These are phyloP conservation scores for Microstegium vimineum DNA, from an alignment of 176 grass and related monocot genomes.

Conservation along the genomic window DNA sequence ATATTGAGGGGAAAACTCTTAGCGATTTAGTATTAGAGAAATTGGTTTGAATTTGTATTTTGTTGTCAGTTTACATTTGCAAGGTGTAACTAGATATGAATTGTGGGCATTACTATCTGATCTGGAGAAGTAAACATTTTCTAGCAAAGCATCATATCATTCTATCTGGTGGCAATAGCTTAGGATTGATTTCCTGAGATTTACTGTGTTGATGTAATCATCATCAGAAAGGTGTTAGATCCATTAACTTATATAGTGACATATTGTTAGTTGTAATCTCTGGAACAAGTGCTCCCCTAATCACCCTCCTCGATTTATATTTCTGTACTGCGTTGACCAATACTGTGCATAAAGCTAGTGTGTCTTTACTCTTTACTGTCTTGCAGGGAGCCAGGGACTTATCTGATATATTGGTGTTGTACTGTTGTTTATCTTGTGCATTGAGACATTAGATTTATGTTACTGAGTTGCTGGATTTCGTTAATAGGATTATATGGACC, in stretches of 20 bases:
- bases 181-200: background rate
- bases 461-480: background rate
- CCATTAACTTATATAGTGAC: background rate
- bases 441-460: background rate
- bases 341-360: background rate
- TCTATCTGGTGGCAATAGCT: background rate
- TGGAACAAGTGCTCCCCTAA: background rate
- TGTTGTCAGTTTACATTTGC: background rate
- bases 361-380: no score
- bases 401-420: background rate
- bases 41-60: background rate
- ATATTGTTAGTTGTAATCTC: background rate
- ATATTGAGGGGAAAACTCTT: background rate
- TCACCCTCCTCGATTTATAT: background rate
- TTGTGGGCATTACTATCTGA: background rate
- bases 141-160: background rate
- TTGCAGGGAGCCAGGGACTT: background rate
- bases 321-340: background rate
- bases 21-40: background rate
- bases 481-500: background rate
- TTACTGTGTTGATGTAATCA: background rate
- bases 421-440: background rate
- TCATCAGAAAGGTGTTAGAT: background rate
- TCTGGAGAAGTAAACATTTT: background rate
- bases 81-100: background rate